These are phyloP conservation scores for Leptomonas pyrrhocoris DNA, from an alignment of 208 protist species.

Conservation along the genomic window DNA sequence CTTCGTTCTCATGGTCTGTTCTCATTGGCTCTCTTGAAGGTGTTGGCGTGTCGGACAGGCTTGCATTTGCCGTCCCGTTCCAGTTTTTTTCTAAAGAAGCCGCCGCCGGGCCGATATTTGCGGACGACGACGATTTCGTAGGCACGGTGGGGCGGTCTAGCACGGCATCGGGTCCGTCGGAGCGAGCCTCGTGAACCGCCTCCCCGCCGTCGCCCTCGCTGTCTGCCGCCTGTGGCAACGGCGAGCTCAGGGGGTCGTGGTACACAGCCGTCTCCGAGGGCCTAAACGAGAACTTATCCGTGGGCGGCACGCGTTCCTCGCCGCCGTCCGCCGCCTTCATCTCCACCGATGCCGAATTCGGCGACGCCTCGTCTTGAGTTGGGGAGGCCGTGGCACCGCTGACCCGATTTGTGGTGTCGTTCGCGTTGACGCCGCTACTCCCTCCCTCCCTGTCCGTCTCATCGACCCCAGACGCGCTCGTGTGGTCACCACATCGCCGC, in stretches of 20 bases:
- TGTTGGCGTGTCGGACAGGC: not conserved
- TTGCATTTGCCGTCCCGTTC: not conserved
- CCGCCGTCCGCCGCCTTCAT: constrained; percentile 5
- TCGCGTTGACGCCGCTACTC: not conserved
- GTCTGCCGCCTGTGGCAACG: not conserved
- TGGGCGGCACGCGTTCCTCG: not conserved
- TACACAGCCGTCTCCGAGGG: constrained; percentile 3
- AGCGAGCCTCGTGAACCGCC: not conserved
- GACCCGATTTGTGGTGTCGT: not conserved
- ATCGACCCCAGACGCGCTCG: not conserved
- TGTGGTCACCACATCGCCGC: not conserved
- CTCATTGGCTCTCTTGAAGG: not conserved
- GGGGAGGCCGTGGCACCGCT: not conserved
- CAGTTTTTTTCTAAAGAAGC: not conserved
- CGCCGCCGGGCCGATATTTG: not conserved
- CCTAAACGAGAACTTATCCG: not conserved
- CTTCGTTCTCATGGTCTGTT: too few relatives aligned
- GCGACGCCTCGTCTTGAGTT: not conserved
- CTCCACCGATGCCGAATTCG: not conserved
- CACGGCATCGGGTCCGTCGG: not conserved
- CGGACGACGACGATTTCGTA: not conserved
- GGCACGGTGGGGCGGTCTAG: not conserved
- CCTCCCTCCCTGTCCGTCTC: constrained; percentile 3
- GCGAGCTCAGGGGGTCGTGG: not conserved
- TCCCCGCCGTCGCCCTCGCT: not conserved